Conservation (phyloP, 805 yeast species). For the Yarrowia deformans region DNA sequence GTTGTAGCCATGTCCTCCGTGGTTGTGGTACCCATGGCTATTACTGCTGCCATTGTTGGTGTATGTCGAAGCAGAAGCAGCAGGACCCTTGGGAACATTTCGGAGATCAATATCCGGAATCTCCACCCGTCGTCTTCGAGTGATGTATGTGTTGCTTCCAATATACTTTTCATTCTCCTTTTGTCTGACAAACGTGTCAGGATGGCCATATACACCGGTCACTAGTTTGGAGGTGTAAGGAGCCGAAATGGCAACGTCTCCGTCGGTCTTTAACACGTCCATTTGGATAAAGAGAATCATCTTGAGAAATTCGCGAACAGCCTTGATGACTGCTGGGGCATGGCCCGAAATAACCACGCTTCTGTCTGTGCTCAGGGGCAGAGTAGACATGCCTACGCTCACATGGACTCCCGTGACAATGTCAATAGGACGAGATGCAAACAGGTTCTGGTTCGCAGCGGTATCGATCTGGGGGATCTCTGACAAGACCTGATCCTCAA, state of each 20-base stretch:
- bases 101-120: constrained; percentile 14
- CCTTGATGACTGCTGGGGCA: constrained; percentile 6
- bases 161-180: constrained; percentile 40
- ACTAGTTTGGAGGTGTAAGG: constrained; percentile 41
- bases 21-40: constrained; percentile 38
- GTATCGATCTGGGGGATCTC: constrained; percentile 15
- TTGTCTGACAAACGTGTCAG: constrained; percentile 44
- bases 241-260: constrained; percentile 6
- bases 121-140: constrained; percentile 26
- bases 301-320: constrained; percentile 20
- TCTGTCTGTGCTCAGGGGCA: constrained; percentile 29
- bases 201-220: constrained; percentile 44
- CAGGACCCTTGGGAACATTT: constrained; percentile 15
- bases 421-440: constrained; percentile 34
- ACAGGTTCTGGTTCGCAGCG: constrained; percentile 2
- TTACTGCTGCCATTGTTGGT: constrained; percentile 30
- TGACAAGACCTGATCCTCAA: constrained; percentile 11
- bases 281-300: constrained; percentile 22
- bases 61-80: constrained; percentile 10
- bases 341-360: constrained; percentile 25
- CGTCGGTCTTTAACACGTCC: constrained; percentile 2
- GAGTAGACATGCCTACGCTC: constrained; percentile 28
- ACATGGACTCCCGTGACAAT: constrained; percentile 23
- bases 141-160: constrained; percentile 40
- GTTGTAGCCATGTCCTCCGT: background rate